Conservation (phyloP, 306 rosid species). For the Dryas drummondii region DNA sequence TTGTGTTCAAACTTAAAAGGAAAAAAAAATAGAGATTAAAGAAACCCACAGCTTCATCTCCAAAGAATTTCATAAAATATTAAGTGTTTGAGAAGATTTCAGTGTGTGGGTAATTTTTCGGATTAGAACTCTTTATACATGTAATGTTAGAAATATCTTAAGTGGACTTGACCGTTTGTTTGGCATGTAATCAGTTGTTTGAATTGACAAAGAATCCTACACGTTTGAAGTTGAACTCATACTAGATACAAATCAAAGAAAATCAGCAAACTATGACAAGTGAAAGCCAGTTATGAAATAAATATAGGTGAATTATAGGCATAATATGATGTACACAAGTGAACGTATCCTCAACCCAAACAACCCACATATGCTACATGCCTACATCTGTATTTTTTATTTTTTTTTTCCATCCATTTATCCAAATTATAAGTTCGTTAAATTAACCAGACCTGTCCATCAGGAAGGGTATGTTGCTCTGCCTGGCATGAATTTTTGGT, state of each 20-base stretch:
- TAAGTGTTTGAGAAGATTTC: not conserved
- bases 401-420: not conserved
- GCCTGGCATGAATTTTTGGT: conserved; percentile 51
- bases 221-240: not conserved
- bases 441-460: conserved; percentile 74
- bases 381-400: not conserved
- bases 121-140: not conserved
- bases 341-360: not conserved
- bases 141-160: too few relatives aligned
- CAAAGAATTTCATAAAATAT: not conserved
- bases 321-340: not conserved
- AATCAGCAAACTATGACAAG: not conserved
- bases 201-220: too few relatives aligned
- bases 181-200: too few relatives aligned
- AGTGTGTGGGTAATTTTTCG: not conserved
- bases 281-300: not conserved
- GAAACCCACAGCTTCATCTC: not conserved
- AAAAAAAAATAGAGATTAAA: not conserved
- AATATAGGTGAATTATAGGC: not conserved
- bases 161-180: too few relatives aligned
- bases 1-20: not conserved
- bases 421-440: not conserved
- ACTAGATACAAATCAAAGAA: conserved; percentile 18
- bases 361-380: not conserved
- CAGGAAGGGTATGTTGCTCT: conserved; percentile 90